These are phyloP conservation scores for Fusarium ramigenum DNA, from an alignment of 2,329 filamentous ascomycete genomes.

Conservation along the genomic window DNA sequence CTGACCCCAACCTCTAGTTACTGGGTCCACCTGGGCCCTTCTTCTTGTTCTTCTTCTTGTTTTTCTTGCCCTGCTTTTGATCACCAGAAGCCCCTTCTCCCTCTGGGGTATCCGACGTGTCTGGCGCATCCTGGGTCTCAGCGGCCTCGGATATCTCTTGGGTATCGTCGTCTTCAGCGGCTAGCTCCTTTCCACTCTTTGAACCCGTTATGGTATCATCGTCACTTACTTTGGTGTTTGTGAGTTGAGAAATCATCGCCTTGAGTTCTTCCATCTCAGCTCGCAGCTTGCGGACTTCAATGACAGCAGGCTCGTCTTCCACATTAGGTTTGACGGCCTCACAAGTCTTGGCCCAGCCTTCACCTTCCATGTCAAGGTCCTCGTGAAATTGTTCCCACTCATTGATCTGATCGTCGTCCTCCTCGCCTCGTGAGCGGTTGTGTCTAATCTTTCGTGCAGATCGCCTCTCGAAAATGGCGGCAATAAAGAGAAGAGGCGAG, in stretches of 20 bases:
- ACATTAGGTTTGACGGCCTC: constrained; percentile 81
- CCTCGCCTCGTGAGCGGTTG: constrained; percentile 83
- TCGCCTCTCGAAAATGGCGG: constrained; percentile 75
- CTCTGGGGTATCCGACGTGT: constrained; percentile 24
- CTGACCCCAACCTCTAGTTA: constrained; percentile 10
- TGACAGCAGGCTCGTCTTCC: constrained; percentile 77
- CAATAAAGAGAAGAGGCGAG: constrained; percentile 81
- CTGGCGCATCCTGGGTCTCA: constrained; percentile 18
- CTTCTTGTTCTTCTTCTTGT: constrained; percentile 44
- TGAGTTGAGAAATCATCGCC: constrained; percentile 52
- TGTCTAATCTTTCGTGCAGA: constrained; percentile 72
- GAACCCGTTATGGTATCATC: background rate
- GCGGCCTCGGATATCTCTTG: constrained; percentile 21
- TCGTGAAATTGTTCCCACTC: constrained; percentile 89
- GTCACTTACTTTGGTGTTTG: constrained; percentile 29
- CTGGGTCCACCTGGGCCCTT: constrained; percentile 31
- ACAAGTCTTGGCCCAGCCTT: constrained; percentile 87
- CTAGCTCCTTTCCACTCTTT: constrained; percentile 13
- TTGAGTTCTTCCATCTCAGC: constrained; percentile 68
- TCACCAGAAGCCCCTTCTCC: constrained; percentile 20
- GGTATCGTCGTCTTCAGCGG: constrained; percentile 5
- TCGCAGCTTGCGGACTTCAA: constrained; percentile 71
- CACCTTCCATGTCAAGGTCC: constrained; percentile 80
- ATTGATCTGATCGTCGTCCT: constrained; percentile 87
- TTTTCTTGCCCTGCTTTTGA: constrained; percentile 37